These are phyloP conservation scores for Theileria parva DNA, from an alignment of 169 alveolate genomes.

Conservation along the genomic window DNA sequence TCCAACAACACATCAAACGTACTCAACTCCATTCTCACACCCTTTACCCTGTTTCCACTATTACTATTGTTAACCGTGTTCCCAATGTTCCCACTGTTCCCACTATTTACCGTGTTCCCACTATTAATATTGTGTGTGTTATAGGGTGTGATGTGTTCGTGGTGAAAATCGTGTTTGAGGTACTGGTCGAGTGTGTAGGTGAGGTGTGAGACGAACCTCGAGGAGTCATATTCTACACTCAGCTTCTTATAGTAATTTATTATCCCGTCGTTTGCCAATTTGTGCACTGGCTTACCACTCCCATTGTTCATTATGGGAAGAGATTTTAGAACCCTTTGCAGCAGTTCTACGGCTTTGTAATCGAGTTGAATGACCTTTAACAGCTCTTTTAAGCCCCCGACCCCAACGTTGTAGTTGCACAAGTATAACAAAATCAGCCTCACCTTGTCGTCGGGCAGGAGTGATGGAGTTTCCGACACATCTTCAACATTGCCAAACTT, in stretches of 20 bases:
- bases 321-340: neutral
- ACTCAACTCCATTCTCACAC: neutral
- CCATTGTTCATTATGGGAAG: neutral
- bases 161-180: neutral
- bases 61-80: neutral
- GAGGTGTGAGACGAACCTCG: conserved; percentile 44
- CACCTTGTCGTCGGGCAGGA: conserved; percentile 34
- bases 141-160: neutral
- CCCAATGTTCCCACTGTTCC: too few relatives aligned
- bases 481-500: neutral
- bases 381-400: too few relatives aligned
- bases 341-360: neutral
- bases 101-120: too few relatives aligned
- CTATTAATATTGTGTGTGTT: too few relatives aligned
- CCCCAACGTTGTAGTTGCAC: conserved; percentile 36
- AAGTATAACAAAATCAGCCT: conserved; percentile 72
- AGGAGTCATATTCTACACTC: conserved; percentile 40
- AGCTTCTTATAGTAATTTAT: conserved; percentile 37
- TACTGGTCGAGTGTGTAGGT: neutral
- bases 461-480: neutral
- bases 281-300: conserved; percentile 17
- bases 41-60: neutral
- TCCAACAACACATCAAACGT: neutral
- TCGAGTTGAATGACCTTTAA: neutral
- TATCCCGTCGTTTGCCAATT: conserved; percentile 25